These are phyloP conservation scores for Hanseniaspora pseudoguilliermondii DNA, from an alignment of 805 yeast species.

Conservation along the genomic window DNA sequence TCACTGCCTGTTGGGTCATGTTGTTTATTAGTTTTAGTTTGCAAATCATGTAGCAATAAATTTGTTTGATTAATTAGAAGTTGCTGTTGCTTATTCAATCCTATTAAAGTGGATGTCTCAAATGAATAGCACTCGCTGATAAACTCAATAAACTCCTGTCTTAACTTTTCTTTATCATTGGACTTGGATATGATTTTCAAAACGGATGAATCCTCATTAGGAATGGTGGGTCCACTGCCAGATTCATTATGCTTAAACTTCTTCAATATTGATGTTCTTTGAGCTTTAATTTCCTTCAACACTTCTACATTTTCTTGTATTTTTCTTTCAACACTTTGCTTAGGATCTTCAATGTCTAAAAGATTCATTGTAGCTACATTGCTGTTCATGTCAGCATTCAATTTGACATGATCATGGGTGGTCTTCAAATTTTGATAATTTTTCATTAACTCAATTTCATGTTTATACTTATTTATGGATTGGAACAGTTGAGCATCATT, in stretches of 20 bases:
- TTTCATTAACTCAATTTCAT: slow-evolving; percentile 34
- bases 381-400: background rate
- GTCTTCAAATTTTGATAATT: slow-evolving; percentile 33
- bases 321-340: slow-evolving; percentile 16
- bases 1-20: background rate
- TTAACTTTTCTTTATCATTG: background rate
- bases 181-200: background rate
- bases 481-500: slow-evolving; percentile 45
- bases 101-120: background rate
- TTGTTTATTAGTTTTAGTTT: background rate
- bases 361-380: slow-evolving; percentile 30
- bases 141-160: slow-evolving; percentile 1
- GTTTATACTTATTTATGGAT: slow-evolving; percentile 32
- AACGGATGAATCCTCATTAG: slow-evolving; percentile 19
- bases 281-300: slow-evolving; percentile 1
- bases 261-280: slow-evolving; percentile 4
- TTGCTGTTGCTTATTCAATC: slow-evolving; percentile 1
- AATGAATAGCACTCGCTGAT: slow-evolving; percentile 1
- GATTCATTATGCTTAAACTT: background rate
- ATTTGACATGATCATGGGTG: slow-evolving; percentile 26
- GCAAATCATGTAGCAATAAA: background rate
- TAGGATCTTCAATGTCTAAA: slow-evolving; percentile 54
- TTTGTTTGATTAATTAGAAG: background rate
- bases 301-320: background rate
- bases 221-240: slow-evolving; percentile 54